Conservation (phyloP, 768 basidiomycete genomes). For the Rubroboletus pulcherrimus region DNA sequence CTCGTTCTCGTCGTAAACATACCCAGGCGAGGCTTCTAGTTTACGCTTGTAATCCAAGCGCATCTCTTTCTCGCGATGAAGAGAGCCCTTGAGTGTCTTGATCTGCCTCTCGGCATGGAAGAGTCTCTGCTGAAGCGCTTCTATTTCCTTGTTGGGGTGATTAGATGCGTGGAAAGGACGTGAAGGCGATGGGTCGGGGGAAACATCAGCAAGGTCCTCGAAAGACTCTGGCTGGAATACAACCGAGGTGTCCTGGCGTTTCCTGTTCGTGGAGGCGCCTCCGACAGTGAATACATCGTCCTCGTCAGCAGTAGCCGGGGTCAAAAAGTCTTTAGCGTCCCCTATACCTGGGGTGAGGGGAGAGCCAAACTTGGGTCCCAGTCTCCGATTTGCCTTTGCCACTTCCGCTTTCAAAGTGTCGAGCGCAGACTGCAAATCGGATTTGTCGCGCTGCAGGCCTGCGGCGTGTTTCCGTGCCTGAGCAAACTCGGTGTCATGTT, state of each 20-base stretch:
- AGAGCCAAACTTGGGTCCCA: conserved; percentile 61
- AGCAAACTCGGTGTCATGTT: conserved; percentile 94
- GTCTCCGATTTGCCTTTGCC: conserved; percentile 55
- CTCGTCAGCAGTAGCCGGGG: conserved; percentile 52
- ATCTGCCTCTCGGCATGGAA: conserved; percentile 88
- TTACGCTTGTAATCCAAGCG: conserved; percentile 63
- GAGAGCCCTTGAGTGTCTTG: conserved; percentile 70
- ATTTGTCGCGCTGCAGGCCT: conserved; percentile 86
- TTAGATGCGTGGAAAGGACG: conserved; percentile 65
- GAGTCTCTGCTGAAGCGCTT: conserved; percentile 73
- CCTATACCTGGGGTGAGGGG: conserved; percentile 66
- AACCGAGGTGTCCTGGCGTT: conserved; percentile 50
- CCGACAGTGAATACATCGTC: conserved; percentile 67
- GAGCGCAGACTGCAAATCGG: conserved; percentile 78
- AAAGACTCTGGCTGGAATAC: conserved; percentile 44
- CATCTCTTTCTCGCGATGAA: conserved; percentile 81
- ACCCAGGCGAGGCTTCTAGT: conserved; percentile 42
- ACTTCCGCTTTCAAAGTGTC: conserved; percentile 74
- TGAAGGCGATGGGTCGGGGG: conserved; percentile 61
- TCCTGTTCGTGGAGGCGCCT: conserved; percentile 59
- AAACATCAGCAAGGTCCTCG: conserved; percentile 47
- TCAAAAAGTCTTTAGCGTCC: conserved; percentile 45
- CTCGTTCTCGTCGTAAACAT: conserved; percentile 36
- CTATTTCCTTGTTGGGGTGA: conserved; percentile 77
- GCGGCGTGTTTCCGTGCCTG: conserved; percentile 86